Evolutionary conservation across 2,329 filamentous ascomycete species (phyloP).

Genomic region (Cordyceps tenuipes): DNA sequence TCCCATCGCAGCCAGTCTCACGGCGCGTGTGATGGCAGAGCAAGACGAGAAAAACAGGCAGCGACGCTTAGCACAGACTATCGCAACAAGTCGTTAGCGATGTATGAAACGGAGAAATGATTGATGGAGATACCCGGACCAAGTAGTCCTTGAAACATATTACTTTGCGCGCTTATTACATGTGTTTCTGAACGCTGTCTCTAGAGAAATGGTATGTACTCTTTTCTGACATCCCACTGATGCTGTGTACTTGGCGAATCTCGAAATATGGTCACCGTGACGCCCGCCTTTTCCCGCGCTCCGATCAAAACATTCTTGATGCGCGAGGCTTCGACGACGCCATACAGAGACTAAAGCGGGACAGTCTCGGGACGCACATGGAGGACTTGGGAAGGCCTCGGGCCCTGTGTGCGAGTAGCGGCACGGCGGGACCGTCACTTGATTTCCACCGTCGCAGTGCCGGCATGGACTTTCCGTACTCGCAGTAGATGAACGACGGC

Average conservation of each 20-base stretch:
- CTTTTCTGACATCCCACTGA: constrained; percentile 23
- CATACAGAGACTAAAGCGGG: constrained; percentile 20
- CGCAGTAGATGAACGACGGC: constrained; percentile 18
- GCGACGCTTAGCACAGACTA: constrained; percentile 49
- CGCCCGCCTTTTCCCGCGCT: constrained; percentile 16
- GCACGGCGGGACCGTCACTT: constrained; percentile 24
- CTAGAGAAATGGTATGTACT: constrained; percentile 17
- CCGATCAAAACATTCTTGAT: constrained; percentile 26
- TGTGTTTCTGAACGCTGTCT: not conserved
- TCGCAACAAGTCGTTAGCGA: not conserved
- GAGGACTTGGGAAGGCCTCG: too few species aligned
- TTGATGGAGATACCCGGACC: not conserved
- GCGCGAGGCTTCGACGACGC: constrained; percentile 19
- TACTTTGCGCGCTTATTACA: not conserved
- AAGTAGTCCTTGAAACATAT: not conserved
- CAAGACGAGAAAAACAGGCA: constrained; percentile 76
- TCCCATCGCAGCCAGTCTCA: constrained; percentile 72
- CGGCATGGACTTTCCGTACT: constrained; percentile 42
- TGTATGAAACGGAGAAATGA: not conserved
- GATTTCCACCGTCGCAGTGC: constrained; percentile 30
- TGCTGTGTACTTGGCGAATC: constrained; percentile 17
- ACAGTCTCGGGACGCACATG: constrained; percentile 8
- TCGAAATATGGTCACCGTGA: constrained; percentile 24
- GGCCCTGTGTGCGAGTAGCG: too few species aligned
- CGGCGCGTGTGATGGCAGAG: constrained; percentile 78